Evolutionary conservation across 2,329 filamentous ascomycete species (phyloP).

Genomic region (Madurella fahalii): DNA sequence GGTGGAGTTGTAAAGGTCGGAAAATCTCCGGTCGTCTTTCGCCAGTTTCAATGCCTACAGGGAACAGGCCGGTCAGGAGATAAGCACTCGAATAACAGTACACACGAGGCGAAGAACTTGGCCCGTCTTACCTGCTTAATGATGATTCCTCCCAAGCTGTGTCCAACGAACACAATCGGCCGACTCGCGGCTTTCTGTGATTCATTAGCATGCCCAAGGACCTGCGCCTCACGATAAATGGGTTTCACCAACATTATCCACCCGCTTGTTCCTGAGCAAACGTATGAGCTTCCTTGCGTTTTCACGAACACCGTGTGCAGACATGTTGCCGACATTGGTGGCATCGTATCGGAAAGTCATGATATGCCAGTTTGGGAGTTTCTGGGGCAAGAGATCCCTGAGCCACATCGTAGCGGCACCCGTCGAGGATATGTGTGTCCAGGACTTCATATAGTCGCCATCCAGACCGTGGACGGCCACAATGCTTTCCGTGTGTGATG

Average conservation of each 20-base stretch:
- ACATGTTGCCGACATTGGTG: constrained; percentile 3
- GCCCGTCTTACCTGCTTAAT: constrained; percentile 14
- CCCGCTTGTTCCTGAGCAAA: constrained; percentile 1
- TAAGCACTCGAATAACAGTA: no score
- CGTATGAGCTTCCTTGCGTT: constrained; percentile 10
- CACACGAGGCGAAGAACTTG: background rate
- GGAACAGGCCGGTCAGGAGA: no score
- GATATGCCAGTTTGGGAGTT: constrained; percentile 4
- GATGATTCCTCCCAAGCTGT: constrained; percentile 19
- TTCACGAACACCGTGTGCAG: constrained; percentile 1
- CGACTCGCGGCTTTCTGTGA: background rate
- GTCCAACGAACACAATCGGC: constrained; percentile 17
- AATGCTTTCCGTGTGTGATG: constrained; percentile 1
- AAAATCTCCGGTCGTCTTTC: background rate
- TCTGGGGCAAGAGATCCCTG: constrained; percentile 1
- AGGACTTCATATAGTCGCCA: constrained; percentile 6
- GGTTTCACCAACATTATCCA: background rate
- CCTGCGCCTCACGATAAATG: no score
- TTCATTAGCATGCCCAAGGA: no score
- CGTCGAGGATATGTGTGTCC: background rate
- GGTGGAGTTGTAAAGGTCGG: constrained; percentile 10
- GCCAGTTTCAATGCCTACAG: background rate
- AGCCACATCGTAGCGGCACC: background rate
- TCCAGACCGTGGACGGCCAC: constrained; percentile 17
- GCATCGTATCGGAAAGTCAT: constrained; percentile 16